phyloP scores from a whole-genome alignment of 2,329 filamentous ascomycete species.

The Aspergillus sp. region DNA sequence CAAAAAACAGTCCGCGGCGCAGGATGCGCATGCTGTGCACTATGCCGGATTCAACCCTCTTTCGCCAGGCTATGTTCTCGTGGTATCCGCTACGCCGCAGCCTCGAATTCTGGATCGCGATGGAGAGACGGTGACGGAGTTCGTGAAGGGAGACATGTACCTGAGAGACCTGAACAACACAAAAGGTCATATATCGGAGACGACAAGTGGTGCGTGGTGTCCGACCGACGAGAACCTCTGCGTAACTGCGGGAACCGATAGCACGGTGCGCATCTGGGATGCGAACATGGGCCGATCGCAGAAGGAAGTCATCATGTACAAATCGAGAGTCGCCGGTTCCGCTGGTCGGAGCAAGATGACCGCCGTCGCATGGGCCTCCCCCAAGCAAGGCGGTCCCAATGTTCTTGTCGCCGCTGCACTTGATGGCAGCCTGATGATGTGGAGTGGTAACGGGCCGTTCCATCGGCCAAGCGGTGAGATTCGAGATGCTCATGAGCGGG shows the following conservation, averaged over 20 bases:
- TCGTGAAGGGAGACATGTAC: slow-evolving; percentile 98
- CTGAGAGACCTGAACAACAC: slow-evolving; percentile 96
- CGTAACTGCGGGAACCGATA: slow-evolving; percentile 90
- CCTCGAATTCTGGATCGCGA: slow-evolving; percentile 87
- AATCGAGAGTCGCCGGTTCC: slow-evolving; percentile 82
- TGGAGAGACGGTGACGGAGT: slow-evolving; percentile 80
- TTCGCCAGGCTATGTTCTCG: slow-evolving; percentile 76
- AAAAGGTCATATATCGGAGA: slow-evolving; percentile 91
- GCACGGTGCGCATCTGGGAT: slow-evolving; percentile 95
- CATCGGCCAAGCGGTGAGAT: slow-evolving; percentile 79
- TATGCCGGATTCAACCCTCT: slow-evolving; percentile 82
- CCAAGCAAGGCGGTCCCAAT: slow-evolving; percentile 72
- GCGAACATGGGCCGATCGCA: slow-evolving; percentile 86
- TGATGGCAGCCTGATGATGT: slow-evolving; percentile 90
- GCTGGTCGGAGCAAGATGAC: slow-evolving; percentile 94
- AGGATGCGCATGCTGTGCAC: slow-evolving; percentile 85
- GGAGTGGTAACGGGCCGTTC: slow-evolving; percentile 83
- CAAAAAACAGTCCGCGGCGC: slow-evolving; percentile 65
- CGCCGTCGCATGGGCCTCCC: slow-evolving; percentile 79
- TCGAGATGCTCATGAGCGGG: slow-evolving; percentile 72
- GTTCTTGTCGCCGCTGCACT: slow-evolving; percentile 78
- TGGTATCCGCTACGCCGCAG: slow-evolving; percentile 83
- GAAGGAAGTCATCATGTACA: slow-evolving; percentile 92
- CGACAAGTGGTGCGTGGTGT: slow-evolving; percentile 87
- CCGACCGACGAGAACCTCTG: slow-evolving; percentile 80